Evolutionary conservation across 2,329 filamentous ascomycete species (phyloP), one percentile per base, ranked within the genome.

Genomic region (Fusarium citri): DNA sequence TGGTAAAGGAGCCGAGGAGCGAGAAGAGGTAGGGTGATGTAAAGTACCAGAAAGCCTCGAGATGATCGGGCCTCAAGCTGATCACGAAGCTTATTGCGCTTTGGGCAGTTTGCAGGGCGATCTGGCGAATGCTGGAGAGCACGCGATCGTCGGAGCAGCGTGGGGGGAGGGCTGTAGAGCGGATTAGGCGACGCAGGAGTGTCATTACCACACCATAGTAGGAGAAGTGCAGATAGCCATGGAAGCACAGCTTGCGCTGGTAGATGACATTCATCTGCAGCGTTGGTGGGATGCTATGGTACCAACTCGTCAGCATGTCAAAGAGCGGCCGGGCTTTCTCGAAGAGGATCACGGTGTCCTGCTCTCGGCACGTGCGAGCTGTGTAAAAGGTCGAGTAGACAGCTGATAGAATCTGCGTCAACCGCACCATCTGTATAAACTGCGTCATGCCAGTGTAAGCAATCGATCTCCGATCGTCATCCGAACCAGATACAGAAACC

Each of bases 301-400:
- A 84, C 84, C 84, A 86, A 49, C 79, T 78, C 31, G 82, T 83
- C n/a, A 87, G 73, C 42, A 78, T 79, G 25, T 85, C 79, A 14
- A 85, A 83, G 2, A 86, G 79, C 3, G 84, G 83, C 46, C 83
- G 82, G 2, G 84, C 84, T 34, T 83, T 82, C 63, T 84, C 81
- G 15, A 84, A 79, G 2, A 85, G 81, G 16, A 76, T 43, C 10
- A 72, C 56, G 1, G 76, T 78, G 26, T 78, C 76, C 50, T 78
- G 76, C 54, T 78, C 76, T 46, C 72, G 69, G 45, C 74, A 71
- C 8, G 64, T 70, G 6, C 74, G 66, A 4, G 72, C 72, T 25
- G 79, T 83, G 62, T 85, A 86, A 23, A 87, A 82, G 6, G 69
- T 78, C 16, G 81, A 81, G 55, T 86, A 76, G 50, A 86, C 80